Evolutionary conservation across 805 yeast genomes (phyloP).

Genomic region (Saccharomycopsis guyanensis): DNA sequence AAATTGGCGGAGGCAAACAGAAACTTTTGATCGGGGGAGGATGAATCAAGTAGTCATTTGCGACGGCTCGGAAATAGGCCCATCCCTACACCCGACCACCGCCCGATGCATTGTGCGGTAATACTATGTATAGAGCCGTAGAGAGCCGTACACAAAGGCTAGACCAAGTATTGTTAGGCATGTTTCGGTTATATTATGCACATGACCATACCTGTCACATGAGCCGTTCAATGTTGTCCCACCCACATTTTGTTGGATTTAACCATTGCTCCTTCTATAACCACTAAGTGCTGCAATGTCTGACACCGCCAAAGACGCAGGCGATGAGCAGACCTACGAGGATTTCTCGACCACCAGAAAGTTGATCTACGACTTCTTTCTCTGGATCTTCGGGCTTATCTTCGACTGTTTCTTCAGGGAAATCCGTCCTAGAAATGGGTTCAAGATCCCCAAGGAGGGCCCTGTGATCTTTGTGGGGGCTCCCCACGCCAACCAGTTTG

Average conservation of each 20-base stretch:
- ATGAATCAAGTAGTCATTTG: too few species aligned
- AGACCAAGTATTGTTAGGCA: too few species aligned
- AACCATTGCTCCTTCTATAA: too few species aligned
- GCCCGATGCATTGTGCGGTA: too few species aligned
- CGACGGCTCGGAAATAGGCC: too few species aligned
- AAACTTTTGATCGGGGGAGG: too few species aligned
- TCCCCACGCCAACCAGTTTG: constrained; percentile 90
- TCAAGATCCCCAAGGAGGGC: constrained; percentile 39
- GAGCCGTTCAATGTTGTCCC: not conserved
- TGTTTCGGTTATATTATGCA: too few species aligned
- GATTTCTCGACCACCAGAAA: constrained; percentile 34
- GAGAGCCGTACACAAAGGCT: too few species aligned
- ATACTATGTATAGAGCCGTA: too few species aligned
- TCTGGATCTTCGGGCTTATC: constrained; percentile 41
- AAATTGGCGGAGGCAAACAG: too few species aligned
- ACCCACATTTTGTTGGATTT: too few species aligned
- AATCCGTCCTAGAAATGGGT: constrained; percentile 82
- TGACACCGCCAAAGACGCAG: not conserved
- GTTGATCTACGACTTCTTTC: constrained; percentile 42
- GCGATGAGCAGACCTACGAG: constrained; percentile 23
- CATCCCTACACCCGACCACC: too few species aligned
- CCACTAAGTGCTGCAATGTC: not conserved
- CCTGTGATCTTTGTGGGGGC: constrained; percentile 77
- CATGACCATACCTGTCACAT: not conserved
- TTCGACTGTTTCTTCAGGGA: constrained; percentile 79